Conservation (phyloP, 1,284 basidiomycete species). For the Cryptococcus hybrid region DNA sequence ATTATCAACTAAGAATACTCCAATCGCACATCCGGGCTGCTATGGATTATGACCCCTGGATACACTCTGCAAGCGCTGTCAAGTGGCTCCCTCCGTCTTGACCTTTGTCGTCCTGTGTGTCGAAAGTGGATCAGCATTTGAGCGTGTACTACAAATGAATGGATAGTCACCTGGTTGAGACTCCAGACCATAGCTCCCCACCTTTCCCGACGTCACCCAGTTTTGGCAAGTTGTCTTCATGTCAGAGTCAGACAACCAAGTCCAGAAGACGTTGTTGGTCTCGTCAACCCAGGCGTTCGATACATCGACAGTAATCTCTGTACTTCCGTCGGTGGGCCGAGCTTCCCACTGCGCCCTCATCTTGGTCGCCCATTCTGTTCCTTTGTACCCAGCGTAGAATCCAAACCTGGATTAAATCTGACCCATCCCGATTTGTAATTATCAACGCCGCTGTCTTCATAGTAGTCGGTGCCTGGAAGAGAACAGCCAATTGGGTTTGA, state of each 20-base stretch:
- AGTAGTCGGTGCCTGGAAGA: conserved; percentile 12
- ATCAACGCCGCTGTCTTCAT: conserved; percentile 13
- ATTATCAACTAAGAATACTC: too few relatives aligned
- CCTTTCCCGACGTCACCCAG: conserved; percentile 10
- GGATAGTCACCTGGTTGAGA: conserved; percentile 15
- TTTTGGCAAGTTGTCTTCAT: conserved; percentile 18
- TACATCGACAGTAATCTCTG: conserved; percentile 1
- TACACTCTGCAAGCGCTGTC: conserved; percentile 9
- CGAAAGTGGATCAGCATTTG: background rate
- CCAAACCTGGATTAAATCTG: conserved; percentile 18
- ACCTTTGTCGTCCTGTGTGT: conserved; percentile 5
- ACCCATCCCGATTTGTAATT: conserved; percentile 15
- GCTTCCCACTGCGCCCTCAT: conserved; percentile 8
- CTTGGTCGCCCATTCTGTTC: background rate
- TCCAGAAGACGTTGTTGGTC: conserved; percentile 20
- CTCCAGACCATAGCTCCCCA: conserved; percentile 29
- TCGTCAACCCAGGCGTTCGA: conserved; percentile 15
- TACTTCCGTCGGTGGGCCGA: conserved; percentile 3
- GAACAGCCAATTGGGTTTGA: conserved; percentile 19
- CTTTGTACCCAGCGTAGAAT: conserved; percentile 1
- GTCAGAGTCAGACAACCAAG: conserved; percentile 22
- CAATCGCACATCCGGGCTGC: too few relatives aligned
- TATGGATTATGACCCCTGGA: background rate
- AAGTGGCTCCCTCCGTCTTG: conserved; percentile 15
- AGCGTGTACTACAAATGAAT: background rate